Conservation (phyloP, 208 protist species). For the Trypanosoma caninum region DNA sequence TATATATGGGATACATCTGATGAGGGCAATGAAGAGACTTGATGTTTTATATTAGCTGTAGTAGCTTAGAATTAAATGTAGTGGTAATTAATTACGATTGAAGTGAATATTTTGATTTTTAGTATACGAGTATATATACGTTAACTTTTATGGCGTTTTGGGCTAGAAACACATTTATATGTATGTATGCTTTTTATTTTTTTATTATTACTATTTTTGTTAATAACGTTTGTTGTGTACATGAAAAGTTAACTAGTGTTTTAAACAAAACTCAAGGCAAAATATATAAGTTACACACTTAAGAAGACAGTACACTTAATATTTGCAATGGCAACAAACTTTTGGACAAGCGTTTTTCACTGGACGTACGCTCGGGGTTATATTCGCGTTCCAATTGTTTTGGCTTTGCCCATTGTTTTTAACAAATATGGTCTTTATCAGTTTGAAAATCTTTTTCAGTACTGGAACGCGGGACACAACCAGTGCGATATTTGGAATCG, state of each 20-base stretch:
- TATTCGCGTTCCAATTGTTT: conserved; percentile 79
- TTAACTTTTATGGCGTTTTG: no score
- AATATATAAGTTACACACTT: no score
- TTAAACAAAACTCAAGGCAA: no score
- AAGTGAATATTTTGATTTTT: no score
- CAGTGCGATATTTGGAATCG: conserved; percentile 84
- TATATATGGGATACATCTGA: no score
- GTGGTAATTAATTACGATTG: no score
- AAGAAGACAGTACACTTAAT: background rate
- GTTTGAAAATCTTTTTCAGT: conserved; percentile 66
- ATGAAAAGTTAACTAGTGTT: no score
- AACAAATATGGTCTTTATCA: conserved; percentile 79
- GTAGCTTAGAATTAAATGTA: no score
- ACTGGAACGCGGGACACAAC: conserved; percentile 83
- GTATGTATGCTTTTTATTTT: conserved; percentile 8
- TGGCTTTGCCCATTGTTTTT: conserved; percentile 73
- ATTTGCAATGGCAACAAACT: conserved; percentile 19
- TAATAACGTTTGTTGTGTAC: no score
- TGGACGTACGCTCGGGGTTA: conserved; percentile 83
- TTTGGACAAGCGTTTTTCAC: conserved; percentile 80
- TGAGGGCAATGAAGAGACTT: background rate
- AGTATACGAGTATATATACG: no score
- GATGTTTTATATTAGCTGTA: no score
- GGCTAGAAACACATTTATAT: no score
- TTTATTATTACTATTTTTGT: conserved; percentile 20